A percentile compares a stretch with the other conserved stretches of the same genome.
Conservation (phyloP, 2,329 filamentous ascomycete genomes). For the Xylariaceae sp. region DNA sequence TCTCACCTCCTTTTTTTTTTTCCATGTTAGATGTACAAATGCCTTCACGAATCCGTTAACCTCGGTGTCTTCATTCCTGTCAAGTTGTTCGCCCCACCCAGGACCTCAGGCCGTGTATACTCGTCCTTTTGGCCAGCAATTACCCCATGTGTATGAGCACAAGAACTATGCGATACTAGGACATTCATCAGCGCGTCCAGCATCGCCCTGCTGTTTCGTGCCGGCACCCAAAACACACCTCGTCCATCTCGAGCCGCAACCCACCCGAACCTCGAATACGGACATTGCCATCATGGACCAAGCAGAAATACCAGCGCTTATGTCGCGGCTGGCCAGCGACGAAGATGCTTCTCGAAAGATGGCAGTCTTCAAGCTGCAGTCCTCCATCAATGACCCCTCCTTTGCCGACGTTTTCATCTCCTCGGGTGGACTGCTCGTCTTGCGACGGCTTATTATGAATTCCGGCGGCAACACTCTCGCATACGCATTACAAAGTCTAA, state of each 20-base stretch:
- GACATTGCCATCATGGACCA: slow-evolving; percentile 61
- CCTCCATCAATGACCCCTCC: slow-evolving; percentile 91
- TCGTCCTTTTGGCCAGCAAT: not conserved
- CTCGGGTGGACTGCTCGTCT: slow-evolving; percentile 80
- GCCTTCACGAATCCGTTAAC: no score
- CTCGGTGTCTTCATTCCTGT: no score
- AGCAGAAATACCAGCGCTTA: slow-evolving; percentile 69
- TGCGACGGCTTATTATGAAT: slow-evolving; percentile 83
- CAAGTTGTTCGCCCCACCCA: no score
- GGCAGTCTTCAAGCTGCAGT: slow-evolving; percentile 98
- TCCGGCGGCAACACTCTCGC: slow-evolving; percentile 93
- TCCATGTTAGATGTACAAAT: no score
- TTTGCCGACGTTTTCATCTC: slow-evolving; percentile 97
- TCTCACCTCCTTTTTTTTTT: no score
- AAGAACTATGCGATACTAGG: slow-evolving; percentile 18
- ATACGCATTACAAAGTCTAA: slow-evolving; percentile 90
- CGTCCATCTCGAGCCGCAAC: no score
- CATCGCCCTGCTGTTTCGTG: slow-evolving; percentile 4
- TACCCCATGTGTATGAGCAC: not conserved
- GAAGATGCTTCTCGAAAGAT: slow-evolving; percentile 96
- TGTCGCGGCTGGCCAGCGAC: slow-evolving; percentile 69
- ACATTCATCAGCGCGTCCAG: slow-evolving; percentile 9
- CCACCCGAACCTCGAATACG: not conserved
- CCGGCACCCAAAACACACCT: not conserved
- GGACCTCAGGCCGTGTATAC: no score